These are phyloP conservation scores for Saussurea involucrata DNA, from an alignment of 129 eudicot genomes.

Conservation along the genomic window DNA sequence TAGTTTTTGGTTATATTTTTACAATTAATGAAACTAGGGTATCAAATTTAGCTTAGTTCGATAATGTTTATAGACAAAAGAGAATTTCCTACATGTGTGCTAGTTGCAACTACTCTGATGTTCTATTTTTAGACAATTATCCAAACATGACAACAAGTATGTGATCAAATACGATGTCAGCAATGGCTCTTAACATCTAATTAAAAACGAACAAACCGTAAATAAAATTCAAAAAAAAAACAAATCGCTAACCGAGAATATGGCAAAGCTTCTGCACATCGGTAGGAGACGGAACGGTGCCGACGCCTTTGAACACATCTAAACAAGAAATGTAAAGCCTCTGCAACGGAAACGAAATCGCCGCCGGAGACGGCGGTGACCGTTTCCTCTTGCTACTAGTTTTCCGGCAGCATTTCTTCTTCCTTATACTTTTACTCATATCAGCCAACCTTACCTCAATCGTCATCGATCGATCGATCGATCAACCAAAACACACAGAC, in stretches of 20 bases:
- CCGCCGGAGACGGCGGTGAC: conserved; percentile 9
- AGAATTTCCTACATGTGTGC: not conserved
- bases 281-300: conserved; percentile 51
- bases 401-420: conserved; percentile 41
- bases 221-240: not conserved
- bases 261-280: conserved; percentile 49
- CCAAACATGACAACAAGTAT: not conserved
- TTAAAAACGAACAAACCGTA: not conserved
- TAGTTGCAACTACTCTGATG: not conserved
- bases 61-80: not conserved
- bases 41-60: not conserved
- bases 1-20: not conserved
- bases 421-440: conserved; percentile 38
- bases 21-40: not conserved
- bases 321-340: conserved; percentile 42
- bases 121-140: not conserved
- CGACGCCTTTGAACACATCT: conserved; percentile 57
- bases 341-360: conserved; percentile 43
- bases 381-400: conserved; percentile 6
- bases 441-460: conserved; percentile 34
- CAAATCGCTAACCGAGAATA: conserved; percentile 50
- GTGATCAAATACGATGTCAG: not conserved
- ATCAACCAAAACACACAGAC: not conserved
- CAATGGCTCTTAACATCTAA: not conserved
- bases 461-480: conserved; percentile 24